These are phyloP conservation scores for Vishniacozyma victoriae DNA, from an alignment of 768 basidiomycete genomes.

Conservation along the genomic window DNA sequence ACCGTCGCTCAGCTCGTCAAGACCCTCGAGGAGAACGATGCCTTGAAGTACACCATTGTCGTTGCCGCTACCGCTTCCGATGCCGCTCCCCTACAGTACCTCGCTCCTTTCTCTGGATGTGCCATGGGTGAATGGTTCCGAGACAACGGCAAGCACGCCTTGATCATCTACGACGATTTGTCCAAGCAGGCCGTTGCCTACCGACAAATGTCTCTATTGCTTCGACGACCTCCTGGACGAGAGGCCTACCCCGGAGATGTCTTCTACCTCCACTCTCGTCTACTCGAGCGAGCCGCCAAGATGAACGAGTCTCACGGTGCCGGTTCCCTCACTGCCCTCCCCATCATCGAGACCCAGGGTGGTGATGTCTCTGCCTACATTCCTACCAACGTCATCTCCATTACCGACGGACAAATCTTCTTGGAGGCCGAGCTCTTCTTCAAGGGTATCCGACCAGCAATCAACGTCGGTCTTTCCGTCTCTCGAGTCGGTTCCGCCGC, in stretches of 20 bases:
- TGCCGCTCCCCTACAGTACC: slow-evolving; percentile 97
- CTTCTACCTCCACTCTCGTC: slow-evolving; percentile 99
- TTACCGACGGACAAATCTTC: slow-evolving; percentile 98
- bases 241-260: slow-evolving; percentile 94
- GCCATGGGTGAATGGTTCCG: slow-evolving; percentile 99
- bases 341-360: slow-evolving; percentile 98
- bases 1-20: slow-evolving; percentile 97
- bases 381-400: slow-evolving; percentile 90
- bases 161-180: slow-evolving; percentile 99
- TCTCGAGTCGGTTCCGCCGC: slow-evolving; percentile 99
- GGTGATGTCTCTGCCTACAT: slow-evolving; percentile 99
- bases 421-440: slow-evolving; percentile 99
- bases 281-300: slow-evolving; percentile 99
- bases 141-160: slow-evolving; percentile 98
- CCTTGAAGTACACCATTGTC: slow-evolving; percentile 99
- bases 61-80: slow-evolving; percentile 99
- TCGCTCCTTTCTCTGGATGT: slow-evolving; percentile 99
- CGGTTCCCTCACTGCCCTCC: slow-evolving; percentile 95
- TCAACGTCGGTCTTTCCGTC: slow-evolving; percentile 99
- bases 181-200: slow-evolving; percentile 99
- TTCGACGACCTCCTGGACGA: slow-evolving; percentile 99
- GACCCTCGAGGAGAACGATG: slow-evolving; percentile 99
- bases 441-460: slow-evolving; percentile 99
- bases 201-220: slow-evolving; percentile 99
- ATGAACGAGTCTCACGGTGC: slow-evolving; percentile 99